A percentile compares a stretch with the other conserved stretches of the same genome.
Evolutionary conservation across 108 stramenopile species (phyloP).

Genomic region (Pseudonitzschia pungens): DNA sequence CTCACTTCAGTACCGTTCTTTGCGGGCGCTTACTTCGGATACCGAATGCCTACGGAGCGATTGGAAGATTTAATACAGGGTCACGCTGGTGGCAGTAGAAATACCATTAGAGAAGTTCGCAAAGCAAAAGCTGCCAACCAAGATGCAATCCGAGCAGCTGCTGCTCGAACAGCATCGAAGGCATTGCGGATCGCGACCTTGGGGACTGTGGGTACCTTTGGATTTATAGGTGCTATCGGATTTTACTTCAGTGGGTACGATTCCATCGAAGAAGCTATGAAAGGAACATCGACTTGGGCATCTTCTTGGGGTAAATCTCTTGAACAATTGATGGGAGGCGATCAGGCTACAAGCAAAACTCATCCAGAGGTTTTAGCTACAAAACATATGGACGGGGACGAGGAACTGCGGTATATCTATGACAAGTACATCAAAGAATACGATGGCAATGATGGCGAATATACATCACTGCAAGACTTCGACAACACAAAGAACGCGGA

Average conservation of each 20-base stretch:
- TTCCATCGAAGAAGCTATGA: slow-evolving; percentile 55
- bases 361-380: slow-evolving; percentile 53
- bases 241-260: slow-evolving; percentile 41
- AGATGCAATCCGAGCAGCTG: neutral
- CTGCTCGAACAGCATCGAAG: slow-evolving; percentile 24
- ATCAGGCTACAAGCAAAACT: slow-evolving; percentile 17
- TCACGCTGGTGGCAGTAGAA: neutral
- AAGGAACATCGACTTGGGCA: slow-evolving; percentile 46
- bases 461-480: slow-evolving; percentile 3
- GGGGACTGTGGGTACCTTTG: slow-evolving; percentile 39
- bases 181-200: slow-evolving; percentile 39
- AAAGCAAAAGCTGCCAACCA: neutral
- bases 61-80: slow-evolving; percentile 25
- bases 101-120: neutral
- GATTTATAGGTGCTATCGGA: slow-evolving; percentile 33
- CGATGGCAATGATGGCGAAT: slow-evolving; percentile 27
- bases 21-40: slow-evolving; percentile 45
- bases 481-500: slow-evolving; percentile 15
- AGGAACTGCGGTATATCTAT: slow-evolving; percentile 63
- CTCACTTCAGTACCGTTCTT: slow-evolving; percentile 40
- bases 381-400: slow-evolving; percentile 71
- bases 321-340: slow-evolving; percentile 48
- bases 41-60: slow-evolving; percentile 20
- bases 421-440: slow-evolving; percentile 49
- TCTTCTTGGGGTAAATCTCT: slow-evolving; percentile 39